These are phyloP conservation scores for Arctium minus DNA, from an alignment of 129 eudicot species.

Conservation along the genomic window DNA sequence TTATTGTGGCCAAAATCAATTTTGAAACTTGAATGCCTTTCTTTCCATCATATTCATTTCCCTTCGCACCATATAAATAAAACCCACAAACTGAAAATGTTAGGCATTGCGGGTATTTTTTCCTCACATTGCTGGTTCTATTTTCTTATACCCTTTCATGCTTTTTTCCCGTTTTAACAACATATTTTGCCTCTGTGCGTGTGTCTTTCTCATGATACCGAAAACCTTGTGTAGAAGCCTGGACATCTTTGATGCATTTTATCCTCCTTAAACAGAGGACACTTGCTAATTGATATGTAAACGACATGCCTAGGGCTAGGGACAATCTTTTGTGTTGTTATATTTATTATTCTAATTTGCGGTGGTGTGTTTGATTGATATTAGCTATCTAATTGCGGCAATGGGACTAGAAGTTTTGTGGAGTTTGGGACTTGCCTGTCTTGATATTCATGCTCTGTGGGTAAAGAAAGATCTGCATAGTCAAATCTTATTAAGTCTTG, in stretches of 20 bases:
- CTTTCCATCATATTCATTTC: neutral
- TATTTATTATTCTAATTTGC: constrained; percentile 12
- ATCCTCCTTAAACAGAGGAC: neutral
- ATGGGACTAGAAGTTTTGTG: constrained; percentile 84
- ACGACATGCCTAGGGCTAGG: neutral
- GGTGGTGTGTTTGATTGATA: constrained; percentile 24
- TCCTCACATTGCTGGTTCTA: neutral
- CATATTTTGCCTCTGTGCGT: neutral
- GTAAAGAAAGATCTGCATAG: constrained; percentile 48
- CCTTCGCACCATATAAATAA: neutral
- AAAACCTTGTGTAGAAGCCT: neutral
- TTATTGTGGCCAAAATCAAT: neutral
- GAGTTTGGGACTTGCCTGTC: constrained; percentile 80
- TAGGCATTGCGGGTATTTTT: neutral
- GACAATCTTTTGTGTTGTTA: neutral
- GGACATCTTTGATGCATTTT: neutral
- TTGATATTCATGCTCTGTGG: constrained; percentile 73
- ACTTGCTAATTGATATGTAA: neutral
- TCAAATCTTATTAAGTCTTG: constrained; percentile 52
- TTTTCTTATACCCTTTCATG: neutral
- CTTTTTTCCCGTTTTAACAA: neutral
- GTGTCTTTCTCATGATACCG: neutral
- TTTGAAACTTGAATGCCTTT: neutral
- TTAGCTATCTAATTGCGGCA: constrained; percentile 81
- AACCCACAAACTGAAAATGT: neutral